phyloP scores from a whole-genome alignment of 169 alveolate species.

The Perkinsus marinus region DNA sequence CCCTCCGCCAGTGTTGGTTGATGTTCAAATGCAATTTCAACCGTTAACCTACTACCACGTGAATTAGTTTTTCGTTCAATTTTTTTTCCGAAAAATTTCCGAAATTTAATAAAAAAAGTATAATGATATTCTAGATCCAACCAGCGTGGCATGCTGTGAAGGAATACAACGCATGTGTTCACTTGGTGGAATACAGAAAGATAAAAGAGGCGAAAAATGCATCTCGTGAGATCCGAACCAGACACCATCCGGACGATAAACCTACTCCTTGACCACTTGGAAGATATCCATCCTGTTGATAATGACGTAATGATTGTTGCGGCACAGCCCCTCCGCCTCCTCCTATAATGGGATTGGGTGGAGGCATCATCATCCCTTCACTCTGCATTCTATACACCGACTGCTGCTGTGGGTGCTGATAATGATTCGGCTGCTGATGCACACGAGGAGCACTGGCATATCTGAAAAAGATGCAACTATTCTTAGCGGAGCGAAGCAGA shows the following conservation, averaged over 20 bases:
- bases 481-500: neutral
- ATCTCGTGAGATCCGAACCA: neutral
- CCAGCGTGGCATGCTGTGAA: neutral
- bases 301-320: neutral
- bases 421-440: neutral
- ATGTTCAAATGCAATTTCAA: too few species aligned
- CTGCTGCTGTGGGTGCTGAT: neutral
- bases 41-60: too few species aligned
- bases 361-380: neutral
- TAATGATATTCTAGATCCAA: neutral
- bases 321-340: neutral
- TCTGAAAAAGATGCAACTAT: neutral
- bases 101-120: too few species aligned
- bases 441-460: neutral
- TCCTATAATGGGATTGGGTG: neutral
- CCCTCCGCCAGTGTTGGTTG: too few species aligned
- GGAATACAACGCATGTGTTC: too few species aligned
- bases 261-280: neutral
- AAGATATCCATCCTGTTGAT: neutral
- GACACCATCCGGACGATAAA: neutral
- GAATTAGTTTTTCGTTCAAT: too few species aligned
- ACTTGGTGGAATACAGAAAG: too few species aligned
- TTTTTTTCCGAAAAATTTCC: too few species aligned
- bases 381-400: neutral
- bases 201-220: too few species aligned